Percentiles rank a stretch among this genome's conserved stretches.
These are phyloP conservation scores for Berkeleyomyces basicola DNA, from an alignment of 2,329 filamentous ascomycete species.

Conservation along the genomic window DNA sequence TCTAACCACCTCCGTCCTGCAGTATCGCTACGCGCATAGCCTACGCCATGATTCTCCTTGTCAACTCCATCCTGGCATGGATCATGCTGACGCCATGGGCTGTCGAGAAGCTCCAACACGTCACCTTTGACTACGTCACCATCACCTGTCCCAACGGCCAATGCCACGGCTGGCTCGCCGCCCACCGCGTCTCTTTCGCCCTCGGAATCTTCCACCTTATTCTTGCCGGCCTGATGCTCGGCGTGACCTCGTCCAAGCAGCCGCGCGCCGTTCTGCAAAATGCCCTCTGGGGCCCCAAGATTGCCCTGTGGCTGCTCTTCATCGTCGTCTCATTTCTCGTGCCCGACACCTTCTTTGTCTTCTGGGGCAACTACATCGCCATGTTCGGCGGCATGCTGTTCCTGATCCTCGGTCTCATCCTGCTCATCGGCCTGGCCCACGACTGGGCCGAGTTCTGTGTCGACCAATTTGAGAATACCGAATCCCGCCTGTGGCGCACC, in stretches of 20 bases:
- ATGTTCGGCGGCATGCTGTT: slow-evolving; percentile 83
- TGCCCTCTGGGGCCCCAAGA: slow-evolving; percentile 97
- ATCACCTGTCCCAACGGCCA: slow-evolving; percentile 82
- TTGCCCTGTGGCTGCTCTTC: slow-evolving; percentile 73
- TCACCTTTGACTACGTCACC: slow-evolving; percentile 89
- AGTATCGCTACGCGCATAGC: slow-evolving; percentile 95
- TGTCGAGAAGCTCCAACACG: slow-evolving; percentile 80
- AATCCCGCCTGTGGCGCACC: slow-evolving; percentile 70
- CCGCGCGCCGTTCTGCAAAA: slow-evolving; percentile 82
- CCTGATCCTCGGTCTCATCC: slow-evolving; percentile 75
- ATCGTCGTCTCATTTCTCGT: slow-evolving; percentile 91
- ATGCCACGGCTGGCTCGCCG: slow-evolving; percentile 90
- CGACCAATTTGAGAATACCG: slow-evolving; percentile 76
- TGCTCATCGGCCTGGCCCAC: slow-evolving; percentile 88
- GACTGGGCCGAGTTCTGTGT: slow-evolving; percentile 96
- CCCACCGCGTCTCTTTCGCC: slow-evolving; percentile 95
- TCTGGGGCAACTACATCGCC: slow-evolving; percentile 90
- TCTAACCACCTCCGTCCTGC: slow-evolving; percentile 15
- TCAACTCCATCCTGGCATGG: slow-evolving; percentile 96
- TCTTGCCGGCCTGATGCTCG: slow-evolving; percentile 68
- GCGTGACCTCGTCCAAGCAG: slow-evolving; percentile 74
- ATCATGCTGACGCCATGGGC: slow-evolving; percentile 99
- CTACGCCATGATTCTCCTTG: slow-evolving; percentile 81
- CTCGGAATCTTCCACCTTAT: slow-evolving; percentile 87
- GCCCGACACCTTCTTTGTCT: slow-evolving; percentile 82